Evolutionary conservation across 2,329 filamentous ascomycete genomes (phyloP), one percentile per base, ranked within the genome.

Genomic region (Diaporthe ilicicola): DNA sequence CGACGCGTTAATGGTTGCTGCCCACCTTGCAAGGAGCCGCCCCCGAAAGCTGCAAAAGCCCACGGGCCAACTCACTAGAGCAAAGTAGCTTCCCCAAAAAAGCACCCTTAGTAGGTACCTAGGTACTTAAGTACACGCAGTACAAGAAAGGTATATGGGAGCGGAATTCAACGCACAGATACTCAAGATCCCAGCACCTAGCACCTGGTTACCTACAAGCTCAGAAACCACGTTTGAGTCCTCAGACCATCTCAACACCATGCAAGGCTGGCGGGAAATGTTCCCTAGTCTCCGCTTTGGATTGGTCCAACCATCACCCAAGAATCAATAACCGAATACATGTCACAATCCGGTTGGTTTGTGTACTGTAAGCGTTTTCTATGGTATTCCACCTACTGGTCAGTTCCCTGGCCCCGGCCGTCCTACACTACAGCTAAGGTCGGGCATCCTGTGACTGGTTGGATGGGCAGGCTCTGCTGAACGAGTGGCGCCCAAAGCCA

Each of bases 1-100:
- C 50, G 66, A 68, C 66, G 66, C 66, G 66, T 68, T 68, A 68
- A 68, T 67, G 65, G n/a, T 50, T 59, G 65, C 59, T 24, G 24
- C 37, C 39, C 29, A 46, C 44, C 51, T 42, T 67, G 50, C 65
- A n/a, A 24, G n/a, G 22, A 24, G 46, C 37, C 29, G n/a, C 19
- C 65, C 34, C 15, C 61, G 4, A 42, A 39, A 53, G 44, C 62
- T 27, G 29, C 46, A 17, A 42, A 10, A 24, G 48, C 48, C 15
- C 19, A 56, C 39, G n/a, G 51, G 22, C 65, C 65, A 67, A 10
- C 29, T 39, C 39, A 34, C 34, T 39, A n/a, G 4, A 42, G n/a
- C 32, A 12, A 27, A 27, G n/a, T 9, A 15, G 12, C n/a, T 56
- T 39, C 12, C 51, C 29, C n/a, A 7, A 17, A 34, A n/a, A 6